Base-by-base conservation (phyloP, 805 yeast genomes). In the Lipomyces yamadae region DNA sequence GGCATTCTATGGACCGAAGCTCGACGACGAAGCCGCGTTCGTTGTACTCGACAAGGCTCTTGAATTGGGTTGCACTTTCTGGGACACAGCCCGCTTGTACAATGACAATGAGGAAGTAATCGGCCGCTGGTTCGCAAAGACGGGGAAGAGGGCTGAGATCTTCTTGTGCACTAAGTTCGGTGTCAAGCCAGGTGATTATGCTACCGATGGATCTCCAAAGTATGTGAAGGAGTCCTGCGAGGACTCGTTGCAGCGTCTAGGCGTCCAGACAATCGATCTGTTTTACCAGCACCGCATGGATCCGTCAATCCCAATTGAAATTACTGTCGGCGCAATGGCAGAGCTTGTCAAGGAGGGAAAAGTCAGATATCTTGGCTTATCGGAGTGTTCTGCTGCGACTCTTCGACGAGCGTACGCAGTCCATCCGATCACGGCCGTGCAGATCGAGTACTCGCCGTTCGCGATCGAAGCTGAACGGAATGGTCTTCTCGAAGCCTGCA, bases 261-360 rank as follows among this genome's bases (percentile, higher is more conserved):
- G 65, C 11, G 61, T 59, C 24, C 67, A 62, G 56, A 33, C 35
- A 7, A 53, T 85, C 59, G 91, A 87, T 64, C 74, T 89, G 64
- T 92, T 84, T 76, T 92, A 90, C 74, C 83, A 86, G 45, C 92
- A 96, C 2, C 85, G 97, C 76, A 80, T 90, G 48, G 93, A 88
- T 73, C 78, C 77, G 2, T 78, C 74, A 0, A 82, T 81, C 18
- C 86, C 91, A 0, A 79, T 86, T 65, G 91, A 86, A 64, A 86
- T 87, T 24, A 82, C 88, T 0, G 81, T 90, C 56, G 78, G 79
- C 33, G 83, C 83, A 58, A 78, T 92, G 68, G 82, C 83, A 64
- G 86, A 85, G 65, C 83, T 81, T 64, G 84, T 90, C 60, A 85
- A 88, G 65, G 77, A 80, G 8, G 96, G 96, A 18, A 81, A 79